Evolutionary conservation across 2,329 filamentous ascomycete species (phyloP).

Genomic region (Tolypocladium endophyticum): DNA sequence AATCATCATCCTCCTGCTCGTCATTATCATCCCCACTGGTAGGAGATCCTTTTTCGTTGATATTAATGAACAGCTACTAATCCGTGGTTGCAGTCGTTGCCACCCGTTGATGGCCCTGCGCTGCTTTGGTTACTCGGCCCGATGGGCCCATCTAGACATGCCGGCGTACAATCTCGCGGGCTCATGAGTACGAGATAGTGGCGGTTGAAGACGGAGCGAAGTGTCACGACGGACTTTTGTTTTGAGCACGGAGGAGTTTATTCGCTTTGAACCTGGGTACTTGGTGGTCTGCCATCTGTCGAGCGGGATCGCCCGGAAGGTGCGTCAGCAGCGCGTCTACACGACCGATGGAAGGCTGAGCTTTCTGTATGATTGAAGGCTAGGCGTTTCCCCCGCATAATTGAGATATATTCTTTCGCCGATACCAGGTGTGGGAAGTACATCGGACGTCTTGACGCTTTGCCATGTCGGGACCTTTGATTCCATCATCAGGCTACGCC

Average conservation of each 20-base stretch:
- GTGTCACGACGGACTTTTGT: conserved; percentile 13
- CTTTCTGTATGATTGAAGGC: conserved; percentile 32
- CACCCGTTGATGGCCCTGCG: conserved; percentile 15
- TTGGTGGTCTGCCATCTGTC: conserved; percentile 13
- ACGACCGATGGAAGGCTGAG: conserved; percentile 1
- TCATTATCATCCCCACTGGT: conserved; percentile 94
- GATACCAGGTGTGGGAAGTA: not conserved
- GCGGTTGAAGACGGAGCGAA: not conserved
- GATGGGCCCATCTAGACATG: conserved; percentile 1
- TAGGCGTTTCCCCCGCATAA: conserved; percentile 34
- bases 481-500: not conserved
- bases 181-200: not conserved
- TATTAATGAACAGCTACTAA: not conserved
- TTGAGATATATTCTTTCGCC: conserved; percentile 19
- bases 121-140: conserved; percentile 14
- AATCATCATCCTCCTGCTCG: conserved; percentile 79
- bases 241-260: conserved; percentile 26
- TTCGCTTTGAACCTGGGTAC: conserved; percentile 17
- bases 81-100: conserved; percentile 19
- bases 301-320: not conserved
- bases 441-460: not conserved
- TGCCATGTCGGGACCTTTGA: not conserved
- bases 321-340: not conserved
- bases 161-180: not conserved
- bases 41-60: conserved; percentile 14